Evolutionary conservation across 805 yeast genomes (phyloP), one percentile per base, ranked within the genome.

Genomic region (Blastobotrys mokoenaii): DNA sequence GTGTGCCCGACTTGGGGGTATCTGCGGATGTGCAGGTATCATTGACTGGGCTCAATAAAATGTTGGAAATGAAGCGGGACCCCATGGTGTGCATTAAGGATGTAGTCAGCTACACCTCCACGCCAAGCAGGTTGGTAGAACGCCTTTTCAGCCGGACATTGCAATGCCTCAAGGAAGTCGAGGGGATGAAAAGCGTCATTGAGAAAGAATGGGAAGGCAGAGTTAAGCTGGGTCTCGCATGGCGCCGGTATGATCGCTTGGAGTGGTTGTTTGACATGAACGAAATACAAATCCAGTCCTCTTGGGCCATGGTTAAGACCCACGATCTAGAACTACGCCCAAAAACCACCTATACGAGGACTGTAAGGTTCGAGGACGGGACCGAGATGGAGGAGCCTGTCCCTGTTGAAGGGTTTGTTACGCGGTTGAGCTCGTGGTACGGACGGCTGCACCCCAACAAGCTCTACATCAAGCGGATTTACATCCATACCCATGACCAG

Each of bases 381-480:
- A 45, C 48, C 7, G 37, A 43, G 8, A 7, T 69, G 15, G 41
- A 51, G 0, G 95, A 83, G 57, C 96, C 96, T 0, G 43, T 65
- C 0, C 80, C 95, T 0, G 61, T 87, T 8, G 97, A 90, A 64
- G 97, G 97, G 0, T 88, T 84, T 58, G 60, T 89, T 16, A 65
- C 76, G 2, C 70, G 80, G 41, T 58, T 82, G 27, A 71, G 80
- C 0, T 70, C 76, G 38, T 68, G 73, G 46, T 57, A 61, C 4
- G 86, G 86, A 0, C 54, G 51, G 55, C 51, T 58, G 20, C 41
- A 56, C 11, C 46, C 69, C 8, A 36, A 47, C 8, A 56, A 70
- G 29, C 62, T 73, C 30, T 72, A 75, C 45, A 72, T 71, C 52
- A 77, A 73, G 45, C 62, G 80, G 38, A 72, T 72, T 48, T 89